Evolutionary conservation across 2,329 filamentous ascomycete species (phyloP).

Genomic region (Trichoderma sp.): DNA sequence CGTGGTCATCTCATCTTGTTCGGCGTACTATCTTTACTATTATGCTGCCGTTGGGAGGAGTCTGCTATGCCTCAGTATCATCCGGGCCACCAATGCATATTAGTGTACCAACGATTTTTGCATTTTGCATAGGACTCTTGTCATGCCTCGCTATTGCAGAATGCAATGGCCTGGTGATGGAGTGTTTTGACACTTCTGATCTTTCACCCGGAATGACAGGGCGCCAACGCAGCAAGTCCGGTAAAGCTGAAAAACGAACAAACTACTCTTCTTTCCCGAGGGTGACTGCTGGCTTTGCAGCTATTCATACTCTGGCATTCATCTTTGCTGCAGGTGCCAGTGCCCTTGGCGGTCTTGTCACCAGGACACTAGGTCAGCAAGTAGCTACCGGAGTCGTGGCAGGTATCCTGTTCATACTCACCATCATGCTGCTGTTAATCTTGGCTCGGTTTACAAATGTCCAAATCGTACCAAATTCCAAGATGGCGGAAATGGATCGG

Average conservation of each 20-base stretch:
- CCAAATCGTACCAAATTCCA: conserved; percentile 68
- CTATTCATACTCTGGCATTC: conserved; percentile 70
- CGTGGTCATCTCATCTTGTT: conserved; percentile 72
- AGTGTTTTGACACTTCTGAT: conserved; percentile 79
- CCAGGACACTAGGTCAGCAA: conserved; percentile 66
- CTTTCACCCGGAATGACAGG: conserved; percentile 70
- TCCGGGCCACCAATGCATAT: conserved; percentile 61
- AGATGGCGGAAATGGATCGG: conserved; percentile 55
- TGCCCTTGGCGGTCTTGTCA: conserved; percentile 66
- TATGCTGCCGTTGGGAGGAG: conserved; percentile 64
- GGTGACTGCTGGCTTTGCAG: conserved; percentile 69
- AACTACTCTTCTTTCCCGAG: conserved; percentile 78
- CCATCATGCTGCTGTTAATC: conserved; percentile 61
- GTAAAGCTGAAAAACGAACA: conserved; percentile 49
- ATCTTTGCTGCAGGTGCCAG: conserved; percentile 68
- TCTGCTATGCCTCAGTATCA: conserved; percentile 68
- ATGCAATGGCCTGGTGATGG: conserved; percentile 77
- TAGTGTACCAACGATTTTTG: conserved; percentile 66
- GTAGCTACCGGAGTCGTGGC: conserved; percentile 69
- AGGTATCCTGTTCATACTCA: conserved; percentile 65
- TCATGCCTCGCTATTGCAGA: conserved; percentile 74
- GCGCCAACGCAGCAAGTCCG: conserved; percentile 46
- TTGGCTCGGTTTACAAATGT: conserved; percentile 66
- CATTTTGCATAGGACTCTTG: conserved; percentile 67
- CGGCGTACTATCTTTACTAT: conserved; percentile 69